phyloP scores from a whole-genome alignment of 306 rosid genomes.

The Cucumis melo region DNA sequence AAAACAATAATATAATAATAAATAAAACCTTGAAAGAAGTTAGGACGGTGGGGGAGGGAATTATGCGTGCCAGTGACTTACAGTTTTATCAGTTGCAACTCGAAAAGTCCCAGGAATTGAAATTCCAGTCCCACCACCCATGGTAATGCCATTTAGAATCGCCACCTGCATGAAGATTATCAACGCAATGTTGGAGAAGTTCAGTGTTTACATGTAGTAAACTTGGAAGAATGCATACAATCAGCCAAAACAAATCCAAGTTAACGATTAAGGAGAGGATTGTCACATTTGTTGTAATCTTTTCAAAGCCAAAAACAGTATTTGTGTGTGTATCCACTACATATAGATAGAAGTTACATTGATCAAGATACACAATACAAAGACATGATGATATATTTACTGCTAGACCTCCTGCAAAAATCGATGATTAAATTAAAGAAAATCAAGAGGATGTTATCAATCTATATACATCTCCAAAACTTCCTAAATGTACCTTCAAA shows the following conservation, averaged over 20 bases:
- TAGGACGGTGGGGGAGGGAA: neutral
- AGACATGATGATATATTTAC: neutral
- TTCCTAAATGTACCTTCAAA: neutral
- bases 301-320: neutral
- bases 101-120: constrained; percentile 85
- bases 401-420: neutral
- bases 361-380: neutral
- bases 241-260: neutral
- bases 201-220: neutral
- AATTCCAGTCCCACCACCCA: constrained; percentile 97
- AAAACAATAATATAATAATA: neutral
- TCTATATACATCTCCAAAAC: neutral
- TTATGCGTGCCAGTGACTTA: constrained; percentile 18
- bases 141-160: constrained; percentile 75
- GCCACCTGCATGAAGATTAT: constrained; percentile 49
- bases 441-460: neutral
- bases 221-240: neutral
- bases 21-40: neutral
- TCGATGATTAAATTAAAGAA: neutral
- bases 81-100: constrained; percentile 80
- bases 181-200: constrained; percentile 4
- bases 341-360: neutral
- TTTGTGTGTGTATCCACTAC: neutral
- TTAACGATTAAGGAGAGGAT: neutral
- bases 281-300: neutral